Evolutionary conservation across 2,329 filamentous ascomycete species (phyloP), one percentile per base, ranked within the genome.

Genomic region (Microsporum canis): DNA sequence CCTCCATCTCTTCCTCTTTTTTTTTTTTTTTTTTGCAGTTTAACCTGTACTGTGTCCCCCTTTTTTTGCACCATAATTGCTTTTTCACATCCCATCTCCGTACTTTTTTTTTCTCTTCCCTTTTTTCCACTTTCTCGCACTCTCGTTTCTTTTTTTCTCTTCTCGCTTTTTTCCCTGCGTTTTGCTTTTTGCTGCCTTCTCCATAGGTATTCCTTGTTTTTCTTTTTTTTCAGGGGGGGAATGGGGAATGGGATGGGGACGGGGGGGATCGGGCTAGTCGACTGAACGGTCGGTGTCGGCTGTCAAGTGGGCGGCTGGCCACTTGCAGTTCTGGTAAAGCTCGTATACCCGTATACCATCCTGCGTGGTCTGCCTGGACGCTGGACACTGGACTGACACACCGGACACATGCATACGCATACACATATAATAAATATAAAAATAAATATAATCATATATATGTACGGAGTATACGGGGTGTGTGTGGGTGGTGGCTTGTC

Each of bases 241-340:
- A 34, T 33, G 31, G 49, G 12, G 49, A 47, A 27, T 23, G 43
- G 43, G 43, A 47, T 29, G 49, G n/a, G 31, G 49, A 53, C 29
- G 43, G 23, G 43, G 23, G 23, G 43, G 43, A 23, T 23, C 23
- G 43, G 43, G 43, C 43, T 47, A 23, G 43, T 10, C n/a, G 27
- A 53, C 29, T 33, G 49, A 53, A 53, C 49, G 49, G 49, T 53
- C 49, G 49, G 49, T 33, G 49, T 31, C 49, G 49, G 49, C 49
- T 53, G 49, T 34, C 49, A 53, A 27, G 33, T 53, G 49, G 27
- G 49, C 23, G 43, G 49, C 27, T 33, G 49, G 49, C 27, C 29
- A 34, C 4, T 8, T 53, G 47, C 27, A 33, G 45, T 14, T 49
- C 27, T 27, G 45, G 5, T 49, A 5, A 8, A 47, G 43, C 43